Evolutionary conservation across 257 asterid genomes (phyloP), one percentile per base, ranked within the genome.

Genomic region (Salvia splendens): DNA sequence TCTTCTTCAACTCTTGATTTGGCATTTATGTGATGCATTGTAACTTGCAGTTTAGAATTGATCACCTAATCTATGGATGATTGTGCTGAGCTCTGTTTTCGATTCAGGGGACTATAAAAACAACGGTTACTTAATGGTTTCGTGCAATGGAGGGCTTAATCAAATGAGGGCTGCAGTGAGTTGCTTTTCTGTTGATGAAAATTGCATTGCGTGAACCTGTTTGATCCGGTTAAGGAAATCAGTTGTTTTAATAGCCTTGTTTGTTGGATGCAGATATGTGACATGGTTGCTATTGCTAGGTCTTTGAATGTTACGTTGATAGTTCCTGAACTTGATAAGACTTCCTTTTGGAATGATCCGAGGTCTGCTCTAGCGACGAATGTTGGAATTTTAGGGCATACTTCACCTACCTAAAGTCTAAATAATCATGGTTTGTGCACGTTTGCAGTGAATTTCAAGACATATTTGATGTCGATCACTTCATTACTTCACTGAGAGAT

Each of bases 121-220:
- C 88, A 93, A 90, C 24, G 99, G 99, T 47, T 93, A 93, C 79
- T 74, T 93, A 77, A 88, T 90, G 99, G 30, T 24, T 24, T 24
- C 30, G 30, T 24, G 30, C 30, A 24, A 24, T 24, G 30, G 30
- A 24, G 30, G 99, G 73, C 96, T 93, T 71, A 93, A 93, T 77
- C 99, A 93, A 78, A 93, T 93, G 99, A 80, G 99, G 61, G 89
- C 97, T 24, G 99, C 99, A 78, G 99, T 93, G 62, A 70, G 95
- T 61, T 74, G 5, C 65, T 71, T 20, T 64, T 48, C 58, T 41
- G 9, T 50, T 5, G 45, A 68, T 52, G 51, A n/a, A 53, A 36
- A 52, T 67, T 63, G 6, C 41, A 15, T 17, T 43, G 8, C 17
- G 36, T 10, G 4, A 24, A 4, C n/a, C 28, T 50, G 32, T 54